Conservation (phyloP, 352 stramenopile species). For the Phytopythium helicoides region DNA sequence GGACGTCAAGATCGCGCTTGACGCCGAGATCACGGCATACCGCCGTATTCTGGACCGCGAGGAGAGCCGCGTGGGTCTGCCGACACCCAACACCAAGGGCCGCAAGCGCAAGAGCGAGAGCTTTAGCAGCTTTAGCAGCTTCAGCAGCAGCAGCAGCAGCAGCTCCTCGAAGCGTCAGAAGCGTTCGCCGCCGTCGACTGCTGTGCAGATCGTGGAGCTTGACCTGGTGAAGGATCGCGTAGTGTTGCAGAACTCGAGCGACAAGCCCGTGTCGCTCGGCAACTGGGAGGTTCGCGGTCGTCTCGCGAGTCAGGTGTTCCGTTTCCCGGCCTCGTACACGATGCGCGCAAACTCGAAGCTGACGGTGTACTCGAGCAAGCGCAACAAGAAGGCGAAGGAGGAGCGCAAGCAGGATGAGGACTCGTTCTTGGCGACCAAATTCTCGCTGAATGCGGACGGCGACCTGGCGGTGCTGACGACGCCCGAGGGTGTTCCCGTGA, state of each 20-base stretch:
- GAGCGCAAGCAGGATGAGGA: conserved; percentile 71
- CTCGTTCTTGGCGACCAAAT: conserved; percentile 79
- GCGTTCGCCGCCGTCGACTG: conserved; percentile 25
- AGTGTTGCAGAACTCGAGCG: conserved; percentile 71
- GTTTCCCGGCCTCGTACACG: conserved; percentile 62
- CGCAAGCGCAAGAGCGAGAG: conserved; percentile 70
- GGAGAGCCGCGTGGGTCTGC: conserved; percentile 58
- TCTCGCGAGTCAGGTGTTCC: conserved; percentile 62
- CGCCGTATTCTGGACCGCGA: conserved; percentile 80
- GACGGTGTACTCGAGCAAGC: conserved; percentile 77
- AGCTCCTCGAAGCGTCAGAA: conserved; percentile 43
- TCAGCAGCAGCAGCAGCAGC: conserved; percentile 10
- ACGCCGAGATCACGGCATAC: conserved; percentile 80
- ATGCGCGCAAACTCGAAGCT: conserved; percentile 68
- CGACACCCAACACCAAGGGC: conserved; percentile 46
- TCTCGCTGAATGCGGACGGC: conserved; percentile 63
- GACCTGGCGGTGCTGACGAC: conserved; percentile 69
- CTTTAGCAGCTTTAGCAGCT: neutral
- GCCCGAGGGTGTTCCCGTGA: conserved; percentile 64
- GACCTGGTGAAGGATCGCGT: conserved; percentile 78
- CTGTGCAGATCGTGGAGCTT: conserved; percentile 59
- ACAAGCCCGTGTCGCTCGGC: conserved; percentile 49
- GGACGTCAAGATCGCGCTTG: conserved; percentile 82
- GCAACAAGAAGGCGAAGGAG: conserved; percentile 74
- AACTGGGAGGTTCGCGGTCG: conserved; percentile 67